Base-by-base conservation (phyloP, 805 yeast species). In the Starmerella stellata region DNA sequence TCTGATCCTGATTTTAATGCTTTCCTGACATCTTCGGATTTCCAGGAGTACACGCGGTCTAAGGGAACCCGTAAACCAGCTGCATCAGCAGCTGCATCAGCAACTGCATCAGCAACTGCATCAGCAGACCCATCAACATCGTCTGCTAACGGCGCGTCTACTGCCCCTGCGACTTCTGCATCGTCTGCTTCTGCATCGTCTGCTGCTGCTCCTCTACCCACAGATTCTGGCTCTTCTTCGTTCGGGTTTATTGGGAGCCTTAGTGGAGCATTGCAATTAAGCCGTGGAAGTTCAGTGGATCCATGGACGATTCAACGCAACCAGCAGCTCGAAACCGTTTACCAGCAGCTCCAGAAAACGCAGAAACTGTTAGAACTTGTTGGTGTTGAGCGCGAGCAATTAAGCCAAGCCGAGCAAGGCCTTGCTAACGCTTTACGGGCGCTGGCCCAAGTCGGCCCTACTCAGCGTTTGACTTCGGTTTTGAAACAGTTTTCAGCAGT, bases 21-120 rank as follows among this genome's bases (percentile, higher is more conserved):
- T 60, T 90, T 90, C 53, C 61, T 90, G 49, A 76, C 77, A 37
- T 72, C 82, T 45, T 75, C 72, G 21, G 69, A 79, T 45, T 81
- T 90, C 51, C 47, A 64, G 2, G 65, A 63, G 41, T 85, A 76
- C 41, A 68, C 85, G 2, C 78, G 74, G 52, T 74, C 46, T 14
- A 49, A 53, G 18, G 38, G 44, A 4, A 31, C 45, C 24, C 29
- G 29, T 25, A n/a, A 25, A 13, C n/a, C n/a, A n/a, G n/a, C n/a
- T n/a, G n/a, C n/a, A n/a, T n/a, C n/a, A n/a, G n/a, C n/a, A n/a
- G n/a, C n/a, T n/a, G n/a, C n/a, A n/a, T n/a, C n/a, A n/a, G n/a
- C n/a, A n/a, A n/a, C n/a, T n/a, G n/a, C n/a, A n/a, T n/a, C n/a
- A n/a, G n/a, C n/a, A n/a, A n/a, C n/a, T n/a, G n/a, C n/a, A n/a